Conservation (phyloP, 805 yeast genomes). For the Limtongia smithiae region DNA sequence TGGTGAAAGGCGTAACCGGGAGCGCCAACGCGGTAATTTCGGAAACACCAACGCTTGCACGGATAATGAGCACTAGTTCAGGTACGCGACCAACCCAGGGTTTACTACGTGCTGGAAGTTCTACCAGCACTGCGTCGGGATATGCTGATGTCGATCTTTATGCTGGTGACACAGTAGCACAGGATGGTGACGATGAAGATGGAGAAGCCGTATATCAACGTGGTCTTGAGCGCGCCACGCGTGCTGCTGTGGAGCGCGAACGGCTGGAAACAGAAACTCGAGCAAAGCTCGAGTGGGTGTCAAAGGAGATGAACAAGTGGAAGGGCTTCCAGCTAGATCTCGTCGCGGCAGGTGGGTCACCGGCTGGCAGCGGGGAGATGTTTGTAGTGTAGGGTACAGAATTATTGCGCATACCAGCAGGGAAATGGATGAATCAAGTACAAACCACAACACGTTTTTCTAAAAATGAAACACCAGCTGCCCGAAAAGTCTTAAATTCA, state of each 20-base stretch:
- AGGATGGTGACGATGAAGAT: conserved; percentile 12
- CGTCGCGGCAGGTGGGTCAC: conserved; percentile 14
- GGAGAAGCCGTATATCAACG: conserved; percentile 13
- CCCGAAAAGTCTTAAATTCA: too few species aligned
- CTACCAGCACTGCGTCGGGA: conserved; percentile 1
- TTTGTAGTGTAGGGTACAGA: conserved; percentile 15
- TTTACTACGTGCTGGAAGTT: conserved; percentile 6
- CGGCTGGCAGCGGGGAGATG: conserved; percentile 21
- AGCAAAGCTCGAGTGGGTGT: conserved; percentile 15
- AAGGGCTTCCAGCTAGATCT: conserved; percentile 24
- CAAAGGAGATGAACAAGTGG: conserved; percentile 24
- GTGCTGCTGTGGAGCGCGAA: conserved; percentile 3
- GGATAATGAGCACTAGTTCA: neutral
- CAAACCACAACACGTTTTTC: too few species aligned
- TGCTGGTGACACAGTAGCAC: conserved; percentile 8
- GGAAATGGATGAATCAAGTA: too few species aligned
- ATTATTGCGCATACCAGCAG: neutral
- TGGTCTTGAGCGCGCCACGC: conserved; percentile 7
- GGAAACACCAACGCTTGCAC: conserved; percentile 6
- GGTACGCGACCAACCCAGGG: neutral
- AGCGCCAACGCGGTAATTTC: conserved; percentile 25
- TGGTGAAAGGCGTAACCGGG: conserved; percentile 27
- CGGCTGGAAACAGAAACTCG: conserved; percentile 5
- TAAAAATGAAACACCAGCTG: too few species aligned
- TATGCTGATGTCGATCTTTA: conserved; percentile 27